phyloP scores from a whole-genome alignment of 2,329 filamentous ascomycete species.

The Aspergillus aculeatinus region DNA sequence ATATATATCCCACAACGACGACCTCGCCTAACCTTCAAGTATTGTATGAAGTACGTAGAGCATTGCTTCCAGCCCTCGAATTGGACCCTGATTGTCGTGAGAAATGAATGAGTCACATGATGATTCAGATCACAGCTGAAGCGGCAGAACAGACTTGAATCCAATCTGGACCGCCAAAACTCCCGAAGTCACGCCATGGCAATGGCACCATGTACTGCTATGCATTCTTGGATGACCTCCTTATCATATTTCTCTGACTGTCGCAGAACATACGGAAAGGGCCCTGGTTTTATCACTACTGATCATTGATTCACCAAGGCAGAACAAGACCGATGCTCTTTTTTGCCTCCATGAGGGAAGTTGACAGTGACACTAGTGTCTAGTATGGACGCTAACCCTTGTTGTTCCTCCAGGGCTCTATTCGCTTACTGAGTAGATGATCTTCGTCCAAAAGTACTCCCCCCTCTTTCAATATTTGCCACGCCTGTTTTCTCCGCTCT shows the following conservation, averaged over 20 bases:
- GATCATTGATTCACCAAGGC: background rate
- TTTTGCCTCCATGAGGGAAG: background rate
- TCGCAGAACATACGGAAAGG: background rate
- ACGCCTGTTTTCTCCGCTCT: background rate
- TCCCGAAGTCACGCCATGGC: slow-evolving; percentile 2
- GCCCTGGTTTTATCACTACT: background rate
- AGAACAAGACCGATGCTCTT: background rate
- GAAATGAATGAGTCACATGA: background rate
- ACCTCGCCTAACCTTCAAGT: background rate
- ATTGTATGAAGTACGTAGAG: no score
- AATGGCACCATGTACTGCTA: background rate
- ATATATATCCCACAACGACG: background rate
- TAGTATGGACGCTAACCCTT: background rate
- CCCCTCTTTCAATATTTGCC: background rate
- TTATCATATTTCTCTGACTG: background rate
- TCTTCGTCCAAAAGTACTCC: background rate
- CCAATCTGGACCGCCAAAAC: background rate
- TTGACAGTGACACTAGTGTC: background rate
- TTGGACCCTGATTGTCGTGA: background rate
- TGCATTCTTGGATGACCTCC: background rate
- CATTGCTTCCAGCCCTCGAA: background rate
- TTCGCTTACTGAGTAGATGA: background rate
- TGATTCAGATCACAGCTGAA: background rate
- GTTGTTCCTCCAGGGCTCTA: background rate
- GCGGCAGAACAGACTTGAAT: background rate